phyloP scores from a whole-genome alignment of 371 early-diverging fungal species.

The Paraphysoderma sedebokerense region DNA sequence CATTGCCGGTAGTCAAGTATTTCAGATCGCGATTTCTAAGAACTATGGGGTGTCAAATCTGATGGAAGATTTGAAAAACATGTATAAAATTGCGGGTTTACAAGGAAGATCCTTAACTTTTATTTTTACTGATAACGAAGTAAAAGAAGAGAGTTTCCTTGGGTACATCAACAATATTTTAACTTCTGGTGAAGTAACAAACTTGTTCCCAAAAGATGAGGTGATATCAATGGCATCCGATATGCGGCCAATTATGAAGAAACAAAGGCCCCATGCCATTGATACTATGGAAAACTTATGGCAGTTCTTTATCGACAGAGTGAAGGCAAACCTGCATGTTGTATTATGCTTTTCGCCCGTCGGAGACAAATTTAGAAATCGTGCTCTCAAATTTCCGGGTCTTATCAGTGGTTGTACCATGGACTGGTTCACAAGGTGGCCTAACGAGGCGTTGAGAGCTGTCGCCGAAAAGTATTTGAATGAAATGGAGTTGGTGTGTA shows the following conservation, averaged over 20 bases:
- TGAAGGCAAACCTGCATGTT: slow-evolving; percentile 37
- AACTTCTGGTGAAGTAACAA: slow-evolving; percentile 38
- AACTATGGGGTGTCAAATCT: slow-evolving; percentile 27
- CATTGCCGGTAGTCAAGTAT: slow-evolving; percentile 33
- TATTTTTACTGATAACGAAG: slow-evolving; percentile 41
- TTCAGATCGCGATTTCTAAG: slow-evolving; percentile 38
- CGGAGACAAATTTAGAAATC: slow-evolving; percentile 38
- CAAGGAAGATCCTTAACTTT: slow-evolving; percentile 31
- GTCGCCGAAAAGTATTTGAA: slow-evolving; percentile 34
- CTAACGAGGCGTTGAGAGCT: slow-evolving; percentile 30
- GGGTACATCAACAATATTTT: slow-evolving; percentile 41
- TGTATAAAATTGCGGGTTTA: slow-evolving; percentile 36
- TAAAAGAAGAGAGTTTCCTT: slow-evolving; percentile 38
- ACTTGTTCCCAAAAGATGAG: slow-evolving; percentile 40
- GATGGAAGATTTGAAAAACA: slow-evolving; percentile 35
- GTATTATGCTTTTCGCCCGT: slow-evolving; percentile 45
- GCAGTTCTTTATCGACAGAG: slow-evolving; percentile 41
- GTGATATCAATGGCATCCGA: slow-evolving; percentile 27
- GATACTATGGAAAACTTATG: slow-evolving; percentile 39
- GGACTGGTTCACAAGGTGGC: slow-evolving; percentile 45
- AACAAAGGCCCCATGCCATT: slow-evolving; percentile 22
- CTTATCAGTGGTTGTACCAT: slow-evolving; percentile 38
- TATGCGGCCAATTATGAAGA: slow-evolving; percentile 27
- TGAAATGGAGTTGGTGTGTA: slow-evolving; percentile 30
- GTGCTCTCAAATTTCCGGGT: slow-evolving; percentile 40